These are phyloP conservation scores for Grosmannia clavigera DNA, from an alignment of 2,329 filamentous ascomycete species.

Conservation along the genomic window DNA sequence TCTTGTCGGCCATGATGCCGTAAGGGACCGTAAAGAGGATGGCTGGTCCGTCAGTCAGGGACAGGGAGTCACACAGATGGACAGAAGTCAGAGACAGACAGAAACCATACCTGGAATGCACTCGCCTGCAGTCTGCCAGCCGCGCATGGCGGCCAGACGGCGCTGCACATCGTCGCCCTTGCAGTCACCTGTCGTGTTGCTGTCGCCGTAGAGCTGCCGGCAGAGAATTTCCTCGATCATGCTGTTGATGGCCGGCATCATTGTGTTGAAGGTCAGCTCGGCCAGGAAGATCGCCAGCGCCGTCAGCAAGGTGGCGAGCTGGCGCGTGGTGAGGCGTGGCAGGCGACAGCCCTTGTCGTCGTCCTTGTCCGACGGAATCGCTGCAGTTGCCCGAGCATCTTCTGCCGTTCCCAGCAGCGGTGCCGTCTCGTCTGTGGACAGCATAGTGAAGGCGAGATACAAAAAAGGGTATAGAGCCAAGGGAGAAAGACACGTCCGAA, in stretches of 20 bases:
- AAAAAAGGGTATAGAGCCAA: not conserved
- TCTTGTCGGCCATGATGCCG: slow-evolving; percentile 33
- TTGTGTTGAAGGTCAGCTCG: slow-evolving; percentile 23
- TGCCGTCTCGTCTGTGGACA: not conserved
- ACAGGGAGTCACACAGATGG: no score
- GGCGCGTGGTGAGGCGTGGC: slow-evolving; percentile 10
- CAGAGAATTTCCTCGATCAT: slow-evolving; percentile 44
- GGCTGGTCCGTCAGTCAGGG: not conserved
- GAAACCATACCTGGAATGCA: slow-evolving; percentile 23
- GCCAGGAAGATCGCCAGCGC: slow-evolving; percentile 26
- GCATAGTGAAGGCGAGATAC: not conserved
- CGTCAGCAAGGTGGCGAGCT: slow-evolving; percentile 17
- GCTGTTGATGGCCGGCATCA: slow-evolving; percentile 29
- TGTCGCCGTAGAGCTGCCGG: slow-evolving; percentile 18
- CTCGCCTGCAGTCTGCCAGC: slow-evolving; percentile 32
- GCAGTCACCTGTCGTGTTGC: slow-evolving; percentile 31
- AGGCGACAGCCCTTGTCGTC: slow-evolving; percentile 5
- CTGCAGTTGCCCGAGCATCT: no score
- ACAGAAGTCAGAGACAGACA: not conserved
- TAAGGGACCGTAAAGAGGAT: slow-evolving; percentile 27
- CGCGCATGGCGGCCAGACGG: slow-evolving; percentile 37
- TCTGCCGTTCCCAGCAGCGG: slow-evolving; percentile 1
- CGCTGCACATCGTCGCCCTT: slow-evolving; percentile 37
- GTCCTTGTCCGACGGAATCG: not conserved
- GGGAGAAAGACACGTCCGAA: not conserved